Evolutionary conservation across 768 basidiomycete species (phyloP), one percentile per base, ranked within the genome.

Genomic region (Auriscalpium vulgare): DNA sequence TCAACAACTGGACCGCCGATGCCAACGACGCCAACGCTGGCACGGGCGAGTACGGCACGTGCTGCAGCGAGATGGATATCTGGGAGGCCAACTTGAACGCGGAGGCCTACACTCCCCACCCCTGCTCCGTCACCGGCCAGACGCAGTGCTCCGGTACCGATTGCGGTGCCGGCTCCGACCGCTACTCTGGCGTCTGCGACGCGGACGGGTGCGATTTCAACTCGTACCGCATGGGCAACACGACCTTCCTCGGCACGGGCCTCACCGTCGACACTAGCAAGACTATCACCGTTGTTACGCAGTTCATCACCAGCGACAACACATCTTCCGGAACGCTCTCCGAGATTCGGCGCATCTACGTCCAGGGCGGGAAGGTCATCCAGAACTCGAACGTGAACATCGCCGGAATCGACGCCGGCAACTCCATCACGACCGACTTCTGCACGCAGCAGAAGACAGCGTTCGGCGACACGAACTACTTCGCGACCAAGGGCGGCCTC

Each of bases 51-150:
- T 71, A 65, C 62, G 80, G 80, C 59, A 68, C 79, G n/a, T 81
- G 80, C 74, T 82, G 80, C 66, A 72, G 67, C 56, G 80, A 81
- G 69, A 81, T 82, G 79, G 80, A 82, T 65, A 71, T 82, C 65
- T 82, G 80, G 80, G 79, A 81, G 61, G 78, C 79, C 62, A 81
- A 81, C 72, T 71, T 69, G 61, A 69, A 73, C 57, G 69, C 80
- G n/a, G 68, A 75, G 17, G 80, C 79, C n/a, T 75, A 68, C 68
- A 81, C 80, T 46, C 77, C 80, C 50, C 80, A 82, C 67, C 71
- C 74, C 34, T 82, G 80, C 69, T 66, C 68, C 23, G 65, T 68
- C 58, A 58, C 61, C 38, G 75, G 73, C 38, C 74, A 71, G 61
- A 70, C 69, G 21, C 68, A 66, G 51, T 83, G 81, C 74, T 56